phyloP scores from a whole-genome alignment of 73 alveolate species.

The Paramecium sonneborni region DNA sequence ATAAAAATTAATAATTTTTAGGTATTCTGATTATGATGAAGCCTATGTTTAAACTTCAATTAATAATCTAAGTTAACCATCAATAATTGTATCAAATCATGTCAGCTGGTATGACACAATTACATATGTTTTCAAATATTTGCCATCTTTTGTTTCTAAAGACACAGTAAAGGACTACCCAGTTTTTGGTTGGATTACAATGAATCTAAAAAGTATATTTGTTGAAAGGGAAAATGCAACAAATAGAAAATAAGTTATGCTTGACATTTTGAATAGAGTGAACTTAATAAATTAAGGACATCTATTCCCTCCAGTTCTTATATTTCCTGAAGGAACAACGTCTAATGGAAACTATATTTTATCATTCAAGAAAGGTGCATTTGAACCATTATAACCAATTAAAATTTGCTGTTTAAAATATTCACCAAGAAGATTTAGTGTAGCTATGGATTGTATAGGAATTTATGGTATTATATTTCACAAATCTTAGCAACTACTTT shows the following conservation, averaged over 20 bases:
- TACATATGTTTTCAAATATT: conserved; percentile 33
- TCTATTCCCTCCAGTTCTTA: conserved; percentile 71
- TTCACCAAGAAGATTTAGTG: conserved; percentile 23
- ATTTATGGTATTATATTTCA: neutral
- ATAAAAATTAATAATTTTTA: neutral
- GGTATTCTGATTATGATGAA: conserved; percentile 57
- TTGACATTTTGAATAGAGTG: conserved; percentile 66
- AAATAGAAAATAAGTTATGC: conserved; percentile 39
- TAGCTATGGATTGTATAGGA: conserved; percentile 56
- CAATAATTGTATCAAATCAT: conserved; percentile 65
- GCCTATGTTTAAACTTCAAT: conserved; percentile 27
- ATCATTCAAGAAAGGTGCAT: conserved; percentile 82
- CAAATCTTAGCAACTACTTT: neutral
- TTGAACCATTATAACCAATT: conserved; percentile 72
- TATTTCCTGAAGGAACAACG: conserved; percentile 87
- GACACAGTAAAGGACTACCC: conserved; percentile 36
- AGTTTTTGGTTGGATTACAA: conserved; percentile 57
- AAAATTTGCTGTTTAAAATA: conserved; percentile 61
- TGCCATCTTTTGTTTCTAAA: conserved; percentile 67
- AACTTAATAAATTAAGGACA: conserved; percentile 76
- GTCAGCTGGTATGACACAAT: conserved; percentile 64
- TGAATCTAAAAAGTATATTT: conserved; percentile 51
- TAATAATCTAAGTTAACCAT: neutral
- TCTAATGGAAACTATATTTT: conserved; percentile 75
- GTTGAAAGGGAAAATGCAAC: conserved; percentile 56